Evolutionary conservation across 2,329 filamentous ascomycete genomes (phyloP).

Genomic region (Thelonectria discophora): DNA sequence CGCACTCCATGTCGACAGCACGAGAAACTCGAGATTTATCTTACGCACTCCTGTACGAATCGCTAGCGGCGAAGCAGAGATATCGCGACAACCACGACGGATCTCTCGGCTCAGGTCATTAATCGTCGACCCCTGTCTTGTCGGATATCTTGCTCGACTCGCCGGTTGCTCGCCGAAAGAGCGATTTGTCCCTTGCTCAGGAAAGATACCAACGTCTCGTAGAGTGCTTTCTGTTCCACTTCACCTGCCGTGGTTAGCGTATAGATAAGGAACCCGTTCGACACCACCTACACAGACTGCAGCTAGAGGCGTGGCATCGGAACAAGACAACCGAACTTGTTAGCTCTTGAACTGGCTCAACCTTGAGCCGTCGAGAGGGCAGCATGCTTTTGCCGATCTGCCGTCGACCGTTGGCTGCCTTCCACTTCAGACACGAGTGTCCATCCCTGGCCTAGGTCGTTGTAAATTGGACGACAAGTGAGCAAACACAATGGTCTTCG

Average conservation of each 20-base stretch:
- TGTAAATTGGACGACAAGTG: not conserved
- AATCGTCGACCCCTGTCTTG: slow-evolving; percentile 1
- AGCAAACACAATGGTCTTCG: not conserved
- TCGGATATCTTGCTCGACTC: slow-evolving; percentile 15
- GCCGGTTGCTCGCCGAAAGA: slow-evolving; percentile 2
- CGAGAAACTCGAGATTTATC: not conserved
- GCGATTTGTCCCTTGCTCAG: slow-evolving; percentile 18
- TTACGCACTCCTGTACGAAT: slow-evolving; percentile 10
- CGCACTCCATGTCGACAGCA: not conserved
- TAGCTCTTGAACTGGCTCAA: slow-evolving; percentile 13
- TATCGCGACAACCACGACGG: slow-evolving; percentile 9
- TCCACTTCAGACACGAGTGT: not conserved
- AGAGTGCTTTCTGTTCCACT: slow-evolving; percentile 6
- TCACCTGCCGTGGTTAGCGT: slow-evolving; percentile 32
- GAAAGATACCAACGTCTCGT: slow-evolving; percentile 18
- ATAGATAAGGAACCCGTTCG: slow-evolving; percentile 32
- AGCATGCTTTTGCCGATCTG: slow-evolving; percentile 6
- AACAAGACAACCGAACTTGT: slow-evolving; percentile 9
- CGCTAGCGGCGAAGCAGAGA: slow-evolving; percentile 16
- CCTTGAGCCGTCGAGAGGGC: slow-evolving; percentile 4
- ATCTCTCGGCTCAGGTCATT: slow-evolving; percentile 16
- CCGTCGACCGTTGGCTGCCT: not conserved
- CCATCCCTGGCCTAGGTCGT: not conserved
- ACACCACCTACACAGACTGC: slow-evolving; percentile 3
- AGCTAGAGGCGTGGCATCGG: slow-evolving; percentile 2